A percentile compares a stretch with the other conserved stretches of the same genome.
phyloP scores from a whole-genome alignment of 495 filamentous ascomycete genomes.

The Hypoxylon fragiforme region DNA sequence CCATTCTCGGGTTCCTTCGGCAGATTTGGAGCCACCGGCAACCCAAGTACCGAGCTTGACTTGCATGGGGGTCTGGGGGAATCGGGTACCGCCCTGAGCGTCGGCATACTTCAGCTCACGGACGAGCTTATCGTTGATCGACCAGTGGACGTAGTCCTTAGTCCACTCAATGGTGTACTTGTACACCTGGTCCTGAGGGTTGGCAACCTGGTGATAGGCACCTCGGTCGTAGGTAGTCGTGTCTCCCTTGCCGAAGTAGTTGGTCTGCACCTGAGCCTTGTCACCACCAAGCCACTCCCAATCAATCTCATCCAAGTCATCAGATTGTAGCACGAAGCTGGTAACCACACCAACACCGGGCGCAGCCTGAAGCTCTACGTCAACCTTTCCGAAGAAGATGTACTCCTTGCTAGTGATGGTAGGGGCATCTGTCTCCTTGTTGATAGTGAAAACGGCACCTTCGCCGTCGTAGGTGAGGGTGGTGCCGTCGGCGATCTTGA shows the following conservation, averaged over 20 bases:
- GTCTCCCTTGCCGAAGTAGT: slow-evolving; percentile 95
- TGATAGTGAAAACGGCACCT: slow-evolving; percentile 76
- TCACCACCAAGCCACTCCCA: slow-evolving; percentile 80
- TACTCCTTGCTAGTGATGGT: slow-evolving; percentile 70
- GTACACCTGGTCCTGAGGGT: slow-evolving; percentile 68
- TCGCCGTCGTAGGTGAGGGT: slow-evolving; percentile 63
- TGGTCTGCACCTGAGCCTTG: slow-evolving; percentile 72
- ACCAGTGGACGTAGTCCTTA: slow-evolving; percentile 73
- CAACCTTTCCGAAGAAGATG: slow-evolving; percentile 79
- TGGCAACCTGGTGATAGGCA: slow-evolving; percentile 62
- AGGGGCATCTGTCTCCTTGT: slow-evolving; percentile 74
- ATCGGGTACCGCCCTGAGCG: slow-evolving; percentile 64
- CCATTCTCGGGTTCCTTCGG: slow-evolving; percentile 82
- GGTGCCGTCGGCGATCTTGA: slow-evolving; percentile 66
- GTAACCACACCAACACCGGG: slow-evolving; percentile 75
- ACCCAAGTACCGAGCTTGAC: slow-evolving; percentile 87
- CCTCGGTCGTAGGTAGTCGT: slow-evolving; percentile 74
- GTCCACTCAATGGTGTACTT: slow-evolving; percentile 93
- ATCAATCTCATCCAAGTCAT: slow-evolving; percentile 93
- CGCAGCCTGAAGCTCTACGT: slow-evolving; percentile 67
- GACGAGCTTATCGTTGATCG: slow-evolving; percentile 71
- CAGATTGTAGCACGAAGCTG: slow-evolving; percentile 84
- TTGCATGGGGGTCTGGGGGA: slow-evolving; percentile 89
- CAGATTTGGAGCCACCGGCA: slow-evolving; percentile 70
- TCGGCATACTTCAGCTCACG: slow-evolving; percentile 67